phyloP scores from a whole-genome alignment of 371 early-diverging fungal species.

The Rhizopus microsporus region DNA sequence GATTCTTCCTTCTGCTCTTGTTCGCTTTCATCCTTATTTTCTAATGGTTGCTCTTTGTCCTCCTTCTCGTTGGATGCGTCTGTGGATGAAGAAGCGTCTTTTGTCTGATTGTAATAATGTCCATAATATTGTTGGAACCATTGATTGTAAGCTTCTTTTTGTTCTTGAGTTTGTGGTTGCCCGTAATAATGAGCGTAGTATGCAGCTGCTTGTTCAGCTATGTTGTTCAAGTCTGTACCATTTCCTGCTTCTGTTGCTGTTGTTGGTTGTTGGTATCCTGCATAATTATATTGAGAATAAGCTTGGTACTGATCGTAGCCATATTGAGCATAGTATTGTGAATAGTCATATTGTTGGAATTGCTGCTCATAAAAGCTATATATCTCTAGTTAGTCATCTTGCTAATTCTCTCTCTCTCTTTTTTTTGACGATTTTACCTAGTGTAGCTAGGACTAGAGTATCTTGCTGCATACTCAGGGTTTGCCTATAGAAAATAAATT shows the following conservation, averaged over 20 bases:
- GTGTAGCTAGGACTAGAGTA: slow-evolving; percentile 13
- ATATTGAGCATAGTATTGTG: slow-evolving; percentile 46
- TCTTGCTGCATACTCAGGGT: slow-evolving; percentile 29
- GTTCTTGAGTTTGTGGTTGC: slow-evolving; percentile 30
- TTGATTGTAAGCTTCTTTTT: slow-evolving; percentile 47
- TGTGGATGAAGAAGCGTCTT: no score
- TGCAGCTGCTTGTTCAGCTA: slow-evolving; percentile 19
- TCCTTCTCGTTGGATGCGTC: neutral
- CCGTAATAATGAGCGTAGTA: slow-evolving; percentile 45
- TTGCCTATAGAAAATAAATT: slow-evolving; percentile 26
- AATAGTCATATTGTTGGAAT: slow-evolving; percentile 38
- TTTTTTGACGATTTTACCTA: slow-evolving; percentile 25
- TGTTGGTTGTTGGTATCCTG: slow-evolving; percentile 20
- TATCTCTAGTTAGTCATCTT: slow-evolving; percentile 17
- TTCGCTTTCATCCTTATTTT: neutral
- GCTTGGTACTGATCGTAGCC: slow-evolving; percentile 38
- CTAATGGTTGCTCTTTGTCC: neutral
- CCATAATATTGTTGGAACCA: slow-evolving; percentile 55
- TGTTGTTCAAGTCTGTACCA: slow-evolving; percentile 6
- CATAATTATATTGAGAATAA: slow-evolving; percentile 34
- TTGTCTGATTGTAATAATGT: slow-evolving; percentile 1
- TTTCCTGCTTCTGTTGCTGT: slow-evolving; percentile 10
- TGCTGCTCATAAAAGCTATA: slow-evolving; percentile 16
- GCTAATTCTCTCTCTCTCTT: slow-evolving; percentile 34
- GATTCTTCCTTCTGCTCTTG: neutral